Conservation (phyloP, 2,329 filamentous ascomycete genomes). For the Venturia pyrina region DNA sequence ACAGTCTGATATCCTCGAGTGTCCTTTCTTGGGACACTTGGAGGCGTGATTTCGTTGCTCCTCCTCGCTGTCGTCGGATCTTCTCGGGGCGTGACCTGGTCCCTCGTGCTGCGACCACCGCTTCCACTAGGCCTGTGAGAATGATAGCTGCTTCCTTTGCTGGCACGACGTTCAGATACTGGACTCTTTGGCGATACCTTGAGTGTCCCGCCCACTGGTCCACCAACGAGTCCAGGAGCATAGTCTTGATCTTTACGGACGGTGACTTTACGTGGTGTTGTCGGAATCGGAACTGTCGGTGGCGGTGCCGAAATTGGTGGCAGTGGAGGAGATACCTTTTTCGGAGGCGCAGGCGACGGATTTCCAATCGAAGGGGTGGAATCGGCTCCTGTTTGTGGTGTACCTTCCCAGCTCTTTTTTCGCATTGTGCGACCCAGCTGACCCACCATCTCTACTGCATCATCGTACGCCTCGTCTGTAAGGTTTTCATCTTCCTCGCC, state of each 20-base stretch:
- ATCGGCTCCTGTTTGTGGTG: background rate
- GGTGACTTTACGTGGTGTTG: constrained; percentile 3
- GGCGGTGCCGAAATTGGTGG: background rate
- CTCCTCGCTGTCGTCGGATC: background rate
- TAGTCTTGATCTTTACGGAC: background rate
- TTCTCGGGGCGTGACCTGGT: constrained; percentile 4
- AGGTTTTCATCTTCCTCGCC: constrained; percentile 85
- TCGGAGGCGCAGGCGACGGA: background rate
- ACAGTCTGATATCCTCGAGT: background rate
- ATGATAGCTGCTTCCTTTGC: background rate
- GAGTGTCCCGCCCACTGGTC: background rate
- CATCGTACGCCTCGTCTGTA: constrained; percentile 90
- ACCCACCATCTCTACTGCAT: constrained; percentile 79
- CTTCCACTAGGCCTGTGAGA: constrained; percentile 1
- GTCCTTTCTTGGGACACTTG: background rate
- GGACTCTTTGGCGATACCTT: background rate
- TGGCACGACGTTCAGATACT: background rate
- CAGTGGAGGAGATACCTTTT: background rate
- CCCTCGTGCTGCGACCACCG: background rate
- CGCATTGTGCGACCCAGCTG: constrained; percentile 84
- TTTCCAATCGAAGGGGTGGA: constrained; percentile 1
- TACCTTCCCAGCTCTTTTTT: constrained; percentile 37
- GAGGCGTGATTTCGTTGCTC: background rate
- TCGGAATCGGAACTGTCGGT: background rate
- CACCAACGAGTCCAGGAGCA: background rate